Evolutionary conservation across 2,329 filamentous ascomycete species (phyloP), one percentile per base, ranked within the genome.

Genomic region (Hymenoscyphus scutula): DNA sequence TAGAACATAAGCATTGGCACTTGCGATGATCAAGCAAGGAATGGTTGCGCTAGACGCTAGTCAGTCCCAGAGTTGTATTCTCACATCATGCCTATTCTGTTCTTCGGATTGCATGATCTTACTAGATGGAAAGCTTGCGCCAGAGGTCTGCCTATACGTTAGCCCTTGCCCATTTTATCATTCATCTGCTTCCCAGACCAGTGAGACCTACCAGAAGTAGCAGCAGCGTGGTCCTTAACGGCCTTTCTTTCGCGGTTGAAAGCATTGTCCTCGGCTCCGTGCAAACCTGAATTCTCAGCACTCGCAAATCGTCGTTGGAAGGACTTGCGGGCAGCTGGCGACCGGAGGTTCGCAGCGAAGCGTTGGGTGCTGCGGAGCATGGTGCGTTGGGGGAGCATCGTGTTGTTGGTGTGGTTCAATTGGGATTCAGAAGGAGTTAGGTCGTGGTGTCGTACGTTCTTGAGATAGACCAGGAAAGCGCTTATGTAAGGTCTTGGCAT

Each of bases 121-220:
- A 97, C 93, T 91, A 98, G 83, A 97, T 84, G 69, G 92, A 95
- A 74, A 98, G 89, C 84, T 96, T 98, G 79, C 86, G 88, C 95
- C 95, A 99, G 74, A 97, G 87, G 74, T 92, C 94, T 97, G 60
- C 45, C 68, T 64, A 62, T 7, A 70, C 56, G 74, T 80, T 70
- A 81, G 77, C 65, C 51, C 59, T 19, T 8, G 17, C 19, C 29
- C n/a, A 30, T 34, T 58, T 30, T 15, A 11, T 56, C 38, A 38
- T 23, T 53, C 17, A 37, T 4, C 23, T 19, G 2, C 8, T 38
- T 34, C 38, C 13, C 17, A 4, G 8, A 54, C 17, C 8, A 23
- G 34, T 15, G 41, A 23, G 61, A 84, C 89, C 77, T 76, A 97
- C 93, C 89, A 78, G 89, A 90, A 70, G 91, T 95, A 74, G 84